A percentile compares a stretch with the other conserved stretches of the same genome.
These are phyloP conservation scores for Erodium maritimum DNA, from an alignment of 345 rosid species.

Conservation along the genomic window DNA sequence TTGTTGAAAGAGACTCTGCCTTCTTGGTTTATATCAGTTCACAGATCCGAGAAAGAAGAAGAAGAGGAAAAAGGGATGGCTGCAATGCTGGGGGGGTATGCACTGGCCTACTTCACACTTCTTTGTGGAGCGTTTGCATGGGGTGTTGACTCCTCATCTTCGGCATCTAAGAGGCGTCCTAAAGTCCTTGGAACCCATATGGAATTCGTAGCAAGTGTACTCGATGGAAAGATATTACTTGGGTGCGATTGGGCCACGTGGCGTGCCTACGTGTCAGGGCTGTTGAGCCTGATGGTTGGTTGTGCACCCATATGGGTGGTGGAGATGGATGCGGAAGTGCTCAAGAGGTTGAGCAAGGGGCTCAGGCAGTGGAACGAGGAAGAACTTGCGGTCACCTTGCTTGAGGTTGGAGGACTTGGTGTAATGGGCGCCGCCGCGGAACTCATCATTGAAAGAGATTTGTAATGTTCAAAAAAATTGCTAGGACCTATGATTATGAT, in stretches of 20 bases:
- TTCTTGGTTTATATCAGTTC: slow-evolving; percentile 80
- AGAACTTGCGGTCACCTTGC: slow-evolving; percentile 63
- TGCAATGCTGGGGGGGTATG: slow-evolving; percentile 70
- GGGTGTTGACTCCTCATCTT: slow-evolving; percentile 68
- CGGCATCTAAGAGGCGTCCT: slow-evolving; percentile 64
- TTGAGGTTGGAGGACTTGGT: slow-evolving; percentile 63
- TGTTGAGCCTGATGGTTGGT: slow-evolving; percentile 67
- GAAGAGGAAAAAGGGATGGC: slow-evolving; percentile 45
- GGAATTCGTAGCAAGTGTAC: slow-evolving; percentile 70
- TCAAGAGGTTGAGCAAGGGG: slow-evolving; percentile 74
- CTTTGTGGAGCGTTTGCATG: slow-evolving; percentile 82
- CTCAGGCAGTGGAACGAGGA: slow-evolving; percentile 66
- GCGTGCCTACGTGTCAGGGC: slow-evolving; percentile 63
- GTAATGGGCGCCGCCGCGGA: slow-evolving; percentile 70
- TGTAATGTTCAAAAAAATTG: no score
- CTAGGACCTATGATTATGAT: no score
- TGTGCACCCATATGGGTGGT: slow-evolving; percentile 76
- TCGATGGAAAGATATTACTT: slow-evolving; percentile 78
- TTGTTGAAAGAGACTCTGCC: slow-evolving; percentile 79
- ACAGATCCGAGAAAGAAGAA: slow-evolving; percentile 37
- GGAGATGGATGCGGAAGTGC: slow-evolving; percentile 63
- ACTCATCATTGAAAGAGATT: slow-evolving; percentile 21
- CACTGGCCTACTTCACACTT: slow-evolving; percentile 69
- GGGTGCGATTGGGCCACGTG: slow-evolving; percentile 69
- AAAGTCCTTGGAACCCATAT: slow-evolving; percentile 52